Evolutionary conservation across 2,329 filamentous ascomycete genomes (phyloP), one percentile per base, ranked within the genome.

Genomic region (Didymella keratinophila): DNA sequence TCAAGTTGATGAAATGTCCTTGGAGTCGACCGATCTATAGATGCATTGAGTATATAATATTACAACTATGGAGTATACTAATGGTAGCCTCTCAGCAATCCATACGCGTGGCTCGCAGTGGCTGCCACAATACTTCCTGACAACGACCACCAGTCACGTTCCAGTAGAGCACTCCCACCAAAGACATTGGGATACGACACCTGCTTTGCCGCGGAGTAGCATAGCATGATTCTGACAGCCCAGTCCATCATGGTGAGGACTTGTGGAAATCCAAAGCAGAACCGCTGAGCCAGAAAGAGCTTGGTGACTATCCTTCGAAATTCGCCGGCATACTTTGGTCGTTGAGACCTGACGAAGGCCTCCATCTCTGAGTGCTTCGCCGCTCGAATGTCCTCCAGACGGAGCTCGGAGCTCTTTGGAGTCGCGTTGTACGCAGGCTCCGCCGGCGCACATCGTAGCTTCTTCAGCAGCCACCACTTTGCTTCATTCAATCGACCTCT

Each of bases 191-290:
- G 32, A 21, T 20, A 23, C 14, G 30, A 49, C 20, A 52, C 16
- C 25, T 60, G 51, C 23, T 11, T 14, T 56, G 63, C 62, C 71
- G 74, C 53, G 66, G 60, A 4, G 66, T 60, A 58, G 44, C 66
- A 71, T 83, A 87, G 21, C 80, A 84, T 1, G 89, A 92, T 0
- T 81, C 86, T 49, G 88, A 95, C 64, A 82, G 88, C 44, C 86
- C 90, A 1, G 86, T 97, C 48, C 84, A 87, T 62, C 91, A 90
- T 70, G 89, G 96, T 65, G 86, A 80, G 56, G 18, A 78, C 34
- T 3, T 71, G 71, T 6, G 75, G 67, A 7, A 79, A 70, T 1
- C 79, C 78, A 6, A 78, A 66, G 3, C 71, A 68, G 23, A 77
- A 71, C 2, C 78, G 67, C 58, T 80, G 73, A 2, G 79, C 79